Base-by-base conservation (phyloP, 2,329 filamentous ascomycete species). In the Falciphora oryzae region DNA sequence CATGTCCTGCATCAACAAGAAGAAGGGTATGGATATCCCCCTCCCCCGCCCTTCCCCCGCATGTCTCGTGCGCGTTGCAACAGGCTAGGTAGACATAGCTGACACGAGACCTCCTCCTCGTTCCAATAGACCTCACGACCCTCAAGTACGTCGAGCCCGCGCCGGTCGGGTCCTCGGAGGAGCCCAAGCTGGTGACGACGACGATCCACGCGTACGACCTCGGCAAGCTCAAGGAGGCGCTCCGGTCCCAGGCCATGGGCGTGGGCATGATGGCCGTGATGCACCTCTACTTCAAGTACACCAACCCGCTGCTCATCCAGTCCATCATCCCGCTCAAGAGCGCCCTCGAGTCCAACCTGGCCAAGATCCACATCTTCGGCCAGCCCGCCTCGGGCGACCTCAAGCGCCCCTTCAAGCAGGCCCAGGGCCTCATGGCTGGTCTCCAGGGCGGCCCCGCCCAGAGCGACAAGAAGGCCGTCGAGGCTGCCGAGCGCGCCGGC, bases 221-320 rank as follows among this genome's bases (percentile, higher is more conserved):
- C 73, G 81, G 85, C 72, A 94, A 98, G 82, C 85, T 98, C 75
- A 90, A 90, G 80, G 83, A 86, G 69, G 85, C 92, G 70, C 92
- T 94, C 85, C 95, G 95, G 79, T 86, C 89, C 69, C 94, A 98
- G 82, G 81, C 96, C 73, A 98, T 97, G 91, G 95, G 95, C 66
- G 84, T 99, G 66, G 93, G 86, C 77, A 99, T 99, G 93, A 98
- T 99, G 94, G 88, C 80, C 67, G 91, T 97, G 75, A 98, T 99
- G 94, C 95, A 99, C 82, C 70, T 99, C 67, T 99, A 98, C 88
- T 91, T 99, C 85, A 93, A 97, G 79, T 99, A 98, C 89, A 98
- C 93, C 82, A 99, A 98, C 88, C 95, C 95, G 57, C 91, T 99
- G 63, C 83, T 97, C 74, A 97, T 99, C 82, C 95, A 99, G 87